A percentile compares a stretch with the other conserved stretches of the same genome.
Conservation (phyloP, 2,329 filamentous ascomycete genomes). For the Ampelomyces quisqualis region DNA sequence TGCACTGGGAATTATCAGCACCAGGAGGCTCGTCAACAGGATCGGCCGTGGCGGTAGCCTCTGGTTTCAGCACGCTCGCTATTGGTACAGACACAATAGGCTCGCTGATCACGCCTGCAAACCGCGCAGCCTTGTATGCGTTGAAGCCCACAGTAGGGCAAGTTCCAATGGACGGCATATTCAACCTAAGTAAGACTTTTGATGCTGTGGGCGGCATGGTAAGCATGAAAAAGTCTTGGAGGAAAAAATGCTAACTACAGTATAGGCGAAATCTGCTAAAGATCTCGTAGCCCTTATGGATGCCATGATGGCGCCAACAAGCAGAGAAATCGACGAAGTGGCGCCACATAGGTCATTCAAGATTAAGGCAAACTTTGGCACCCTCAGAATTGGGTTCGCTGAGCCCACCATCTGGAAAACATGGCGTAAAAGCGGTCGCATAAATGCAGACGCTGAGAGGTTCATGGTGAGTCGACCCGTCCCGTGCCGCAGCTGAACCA, state of each 20-base stretch:
- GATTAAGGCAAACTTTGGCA: conserved; percentile 36
- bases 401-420: conserved; percentile 40
- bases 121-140: conserved; percentile 43
- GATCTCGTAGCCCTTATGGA: conserved; percentile 37
- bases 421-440: conserved; percentile 38
- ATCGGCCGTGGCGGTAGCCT: conserved; percentile 43
- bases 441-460: conserved; percentile 40
- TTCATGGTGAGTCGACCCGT: conserved; percentile 36
- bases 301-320: conserved; percentile 37
- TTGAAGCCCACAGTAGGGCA: conserved; percentile 43
- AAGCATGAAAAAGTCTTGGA: too few species aligned
- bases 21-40: conserved; percentile 43
- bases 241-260: conserved; percentile 9
- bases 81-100: conserved; percentile 47
- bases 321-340: conserved; percentile 25
- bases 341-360: conserved; percentile 29
- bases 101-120: conserved; percentile 45
- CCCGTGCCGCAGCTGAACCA: conserved; percentile 1
- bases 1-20: conserved; percentile 42
- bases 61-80: conserved; percentile 45
- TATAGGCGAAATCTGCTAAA: conserved; percentile 39
- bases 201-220: conserved; percentile 40
- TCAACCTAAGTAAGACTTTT: conserved; percentile 38
- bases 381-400: conserved; percentile 39
- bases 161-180: conserved; percentile 41